These are phyloP conservation scores for Phalaenopsis aphrodite DNA, from an alignment of 106 monocot genomes.

Conservation along the genomic window DNA sequence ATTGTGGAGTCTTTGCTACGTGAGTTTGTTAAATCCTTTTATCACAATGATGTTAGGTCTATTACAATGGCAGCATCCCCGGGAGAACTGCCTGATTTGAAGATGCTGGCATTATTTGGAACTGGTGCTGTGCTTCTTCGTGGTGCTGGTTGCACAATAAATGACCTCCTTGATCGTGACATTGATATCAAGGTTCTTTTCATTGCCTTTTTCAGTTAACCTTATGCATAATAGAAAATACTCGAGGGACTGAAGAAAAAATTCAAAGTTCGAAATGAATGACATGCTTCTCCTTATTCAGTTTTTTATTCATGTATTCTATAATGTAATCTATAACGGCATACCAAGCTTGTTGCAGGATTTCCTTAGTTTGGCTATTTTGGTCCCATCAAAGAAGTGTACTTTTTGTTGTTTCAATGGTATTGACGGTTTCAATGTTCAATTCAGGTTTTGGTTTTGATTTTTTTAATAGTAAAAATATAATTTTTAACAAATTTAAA, in stretches of 20 bases:
- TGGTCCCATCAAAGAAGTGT: neutral
- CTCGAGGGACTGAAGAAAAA: neutral
- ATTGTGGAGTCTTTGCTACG: neutral
- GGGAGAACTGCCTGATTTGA: conserved; percentile 78
- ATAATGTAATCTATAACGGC: neutral
- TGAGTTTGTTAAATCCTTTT: neutral
- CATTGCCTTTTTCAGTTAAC: neutral
- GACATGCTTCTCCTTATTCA: neutral
- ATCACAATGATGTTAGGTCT: conserved; percentile 45
- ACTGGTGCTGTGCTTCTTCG: conserved; percentile 86
- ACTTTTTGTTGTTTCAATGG: neutral
- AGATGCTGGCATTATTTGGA: conserved; percentile 88
- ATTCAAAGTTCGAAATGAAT: neutral
- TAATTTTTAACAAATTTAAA: neutral
- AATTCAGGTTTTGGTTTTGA: conserved; percentile 2
- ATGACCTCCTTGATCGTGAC: conserved; percentile 91
- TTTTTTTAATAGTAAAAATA: neutral
- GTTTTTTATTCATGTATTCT: neutral
- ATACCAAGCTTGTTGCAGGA: neutral
- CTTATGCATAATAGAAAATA: neutral
- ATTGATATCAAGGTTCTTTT: conserved; percentile 80
- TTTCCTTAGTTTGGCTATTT: neutral
- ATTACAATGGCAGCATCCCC: conserved; percentile 76
- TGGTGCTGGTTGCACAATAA: conserved; percentile 98
- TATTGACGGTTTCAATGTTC: neutral